Conservation (phyloP, 176 grass and related monocot species). For the Oryza coarctata region DNA sequence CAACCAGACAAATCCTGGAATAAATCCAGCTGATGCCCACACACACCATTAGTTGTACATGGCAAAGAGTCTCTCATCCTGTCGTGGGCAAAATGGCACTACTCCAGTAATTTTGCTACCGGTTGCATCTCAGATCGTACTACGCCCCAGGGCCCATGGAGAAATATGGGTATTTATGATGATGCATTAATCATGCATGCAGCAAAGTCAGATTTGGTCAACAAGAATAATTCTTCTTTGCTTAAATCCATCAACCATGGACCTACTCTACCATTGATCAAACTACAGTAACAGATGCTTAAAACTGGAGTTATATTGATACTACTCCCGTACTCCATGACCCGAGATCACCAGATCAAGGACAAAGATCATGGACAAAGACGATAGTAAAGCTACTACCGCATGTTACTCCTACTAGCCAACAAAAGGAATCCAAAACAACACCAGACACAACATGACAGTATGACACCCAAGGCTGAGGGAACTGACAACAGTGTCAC, state of each 20-base stretch:
- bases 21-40: not conserved
- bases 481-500: constrained; percentile 37
- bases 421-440: constrained; percentile 7
- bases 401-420: no score
- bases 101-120: not conserved
- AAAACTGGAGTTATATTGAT: not conserved
- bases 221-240: no score
- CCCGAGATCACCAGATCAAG: not conserved
- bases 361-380: no score
- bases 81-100: not conserved
- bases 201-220: no score
- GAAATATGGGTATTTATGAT: not conserved
- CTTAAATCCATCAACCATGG: no score
- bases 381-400: not conserved
- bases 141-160: no score
- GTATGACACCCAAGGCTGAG: constrained; percentile 21
- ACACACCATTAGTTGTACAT: no score
- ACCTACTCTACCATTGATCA: no score
- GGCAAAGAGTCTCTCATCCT: no score
- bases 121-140: no score
- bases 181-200: no score
- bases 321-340: not conserved
- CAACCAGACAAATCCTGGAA: not conserved
- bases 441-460: constrained; percentile 19
- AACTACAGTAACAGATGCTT: not conserved